Percentiles rank a stretch among this genome's conserved stretches.
These are phyloP conservation scores for Bryopsis sp. DNA, from an alignment of 139 green algal species.

Conservation along the genomic window DNA sequence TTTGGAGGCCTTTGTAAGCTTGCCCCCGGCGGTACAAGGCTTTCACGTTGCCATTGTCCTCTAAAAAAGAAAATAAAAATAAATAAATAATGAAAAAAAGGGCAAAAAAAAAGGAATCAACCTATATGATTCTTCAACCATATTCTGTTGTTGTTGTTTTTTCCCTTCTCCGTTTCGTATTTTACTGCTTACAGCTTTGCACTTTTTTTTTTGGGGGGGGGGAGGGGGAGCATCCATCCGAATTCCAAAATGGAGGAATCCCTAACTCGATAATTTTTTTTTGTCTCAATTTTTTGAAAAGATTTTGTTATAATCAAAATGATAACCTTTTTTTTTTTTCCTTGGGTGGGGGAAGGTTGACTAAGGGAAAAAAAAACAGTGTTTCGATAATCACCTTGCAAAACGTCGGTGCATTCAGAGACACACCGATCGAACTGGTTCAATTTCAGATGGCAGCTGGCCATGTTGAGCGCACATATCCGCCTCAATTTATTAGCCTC, in stretches of 20 bases:
- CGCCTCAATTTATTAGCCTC: constrained; percentile 26
- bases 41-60: constrained; percentile 39
- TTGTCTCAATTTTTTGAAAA: too few relatives aligned
- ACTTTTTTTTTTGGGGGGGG: too few relatives aligned
- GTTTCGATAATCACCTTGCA: constrained; percentile 28
- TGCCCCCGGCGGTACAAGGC: constrained; percentile 51
- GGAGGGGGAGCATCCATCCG: too few relatives aligned
- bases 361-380: background rate
- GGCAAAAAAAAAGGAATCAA: constrained; percentile 6
- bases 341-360: too few relatives aligned
- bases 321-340: too few relatives aligned
- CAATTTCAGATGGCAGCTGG: constrained; percentile 47
- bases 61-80: constrained; percentile 19
- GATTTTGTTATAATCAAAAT: too few relatives aligned
- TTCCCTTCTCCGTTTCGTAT: too few relatives aligned
- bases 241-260: too few relatives aligned
- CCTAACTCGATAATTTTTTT: too few relatives aligned
- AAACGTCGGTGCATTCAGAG: constrained; percentile 34
- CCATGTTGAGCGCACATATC: constrained; percentile 46
- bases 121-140: too few relatives aligned
- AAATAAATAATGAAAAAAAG: background rate
- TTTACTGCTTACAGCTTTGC: too few relatives aligned
- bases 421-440: constrained; percentile 32
- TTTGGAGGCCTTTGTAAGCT: constrained; percentile 25
- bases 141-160: too few relatives aligned